Evolutionary conservation across 768 basidiomycete genomes (phyloP), one percentile per base, ranked within the genome.

Genomic region (Postia placenta): DNA sequence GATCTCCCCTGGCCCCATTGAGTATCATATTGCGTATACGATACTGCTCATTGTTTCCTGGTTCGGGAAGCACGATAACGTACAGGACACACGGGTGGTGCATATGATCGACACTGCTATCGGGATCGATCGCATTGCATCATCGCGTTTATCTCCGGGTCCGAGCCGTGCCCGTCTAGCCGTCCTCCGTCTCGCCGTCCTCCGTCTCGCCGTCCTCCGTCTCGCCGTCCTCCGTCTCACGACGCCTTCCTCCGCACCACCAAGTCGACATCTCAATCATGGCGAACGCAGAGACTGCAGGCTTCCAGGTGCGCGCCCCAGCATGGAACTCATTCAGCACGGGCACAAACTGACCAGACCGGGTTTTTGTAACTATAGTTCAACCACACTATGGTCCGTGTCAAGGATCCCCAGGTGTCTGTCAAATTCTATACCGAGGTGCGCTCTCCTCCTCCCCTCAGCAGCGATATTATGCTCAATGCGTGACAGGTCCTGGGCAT

Each of bases 351-450:
- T n/a, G n/a, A n/a, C n/a, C n/a, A n/a, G n/a, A n/a, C n/a, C n/a
- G n/a, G n/a, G n/a, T n/a, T n/a, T n/a, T n/a, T n/a, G n/a, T n/a
- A n/a, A n/a, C 14, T 15, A 28, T 51, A 87, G 84, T 81, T 86
- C 69, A 88, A 90, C 63, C 87, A 92, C 64, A 87, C 85, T 17
- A 92, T 90, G 90, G 65, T 92, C 59, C 78, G 92, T 56, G 74
- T 94, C 65, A 93, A 84, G 72, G 91, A 94, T 62, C 86, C 91
- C 9, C 81, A 89, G 55, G 72, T 68, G 36, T 92, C 91, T 14
- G 62, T 94, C 49, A 69, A 74, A n/a, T 96, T 92, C 67, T 95
- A 94, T 69, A 73, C 74, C 49, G 76, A 87, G 23, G 85, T 82
- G 47, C 60, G 74, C 30, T 33, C 30, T 7, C 30, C 15, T 7